These are phyloP conservation scores for Leishmania braziliensis DNA, from an alignment of 208 protist genomes.

Conservation along the genomic window DNA sequence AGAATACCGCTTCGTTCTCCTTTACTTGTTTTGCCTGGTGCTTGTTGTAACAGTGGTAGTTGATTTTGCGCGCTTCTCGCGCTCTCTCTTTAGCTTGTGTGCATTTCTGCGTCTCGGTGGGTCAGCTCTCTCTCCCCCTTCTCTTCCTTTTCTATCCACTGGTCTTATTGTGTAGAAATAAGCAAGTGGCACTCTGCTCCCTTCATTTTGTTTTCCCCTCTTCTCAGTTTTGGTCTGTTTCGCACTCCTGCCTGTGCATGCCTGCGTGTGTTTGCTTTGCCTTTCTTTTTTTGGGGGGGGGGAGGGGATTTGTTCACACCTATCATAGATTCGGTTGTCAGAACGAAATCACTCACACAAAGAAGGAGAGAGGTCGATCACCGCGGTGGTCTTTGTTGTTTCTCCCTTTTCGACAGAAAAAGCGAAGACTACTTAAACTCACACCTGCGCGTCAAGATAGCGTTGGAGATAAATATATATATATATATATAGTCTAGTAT, in stretches of 20 bases:
- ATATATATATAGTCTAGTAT: neutral
- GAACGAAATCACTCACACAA: neutral
- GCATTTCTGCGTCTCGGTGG: neutral
- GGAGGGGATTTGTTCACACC: neutral
- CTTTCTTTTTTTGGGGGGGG: too few species aligned
- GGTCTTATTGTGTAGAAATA: neutral
- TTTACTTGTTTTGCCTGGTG: neutral
- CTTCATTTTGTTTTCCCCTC: neutral
- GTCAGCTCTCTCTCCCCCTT: neutral
- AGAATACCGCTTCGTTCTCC: neutral
- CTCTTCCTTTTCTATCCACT: neutral
- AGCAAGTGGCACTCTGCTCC: neutral
- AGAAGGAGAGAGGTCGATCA: neutral
- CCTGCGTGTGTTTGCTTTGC: neutral
- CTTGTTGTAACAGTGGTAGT: neutral
- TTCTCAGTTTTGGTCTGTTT: neutral
- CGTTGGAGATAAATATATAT: neutral
- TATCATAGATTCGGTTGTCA: neutral
- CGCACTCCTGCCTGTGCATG: neutral
- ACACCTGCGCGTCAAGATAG: neutral
- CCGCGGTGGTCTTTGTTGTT: neutral
- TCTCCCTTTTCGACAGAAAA: neutral
- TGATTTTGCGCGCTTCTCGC: neutral
- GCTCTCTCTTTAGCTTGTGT: neutral
- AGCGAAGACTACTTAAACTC: neutral